Evolutionary conservation across 768 basidiomycete genomes (phyloP).

Genomic region (Pleurotus djamor): DNA sequence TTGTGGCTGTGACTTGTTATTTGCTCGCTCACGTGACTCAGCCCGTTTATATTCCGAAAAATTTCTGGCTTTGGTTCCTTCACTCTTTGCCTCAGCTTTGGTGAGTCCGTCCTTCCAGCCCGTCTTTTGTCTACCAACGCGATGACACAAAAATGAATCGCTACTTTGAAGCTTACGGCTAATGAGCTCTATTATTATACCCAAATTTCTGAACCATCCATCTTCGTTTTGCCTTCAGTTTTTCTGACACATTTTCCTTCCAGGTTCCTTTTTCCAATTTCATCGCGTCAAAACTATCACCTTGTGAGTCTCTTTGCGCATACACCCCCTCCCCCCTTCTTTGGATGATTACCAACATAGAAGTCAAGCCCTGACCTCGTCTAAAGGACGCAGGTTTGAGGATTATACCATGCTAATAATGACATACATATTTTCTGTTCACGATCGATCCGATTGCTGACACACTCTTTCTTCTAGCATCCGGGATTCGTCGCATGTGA

Average conservation of each 20-base stretch:
- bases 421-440: conserved; percentile 27
- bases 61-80: conserved; percentile 20
- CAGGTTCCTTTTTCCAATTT: conserved; percentile 7
- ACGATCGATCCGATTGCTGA: no score
- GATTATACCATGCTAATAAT: conserved; percentile 92
- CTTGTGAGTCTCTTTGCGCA: conserved; percentile 21
- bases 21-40: conserved; percentile 1
- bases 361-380: conserved; percentile 90
- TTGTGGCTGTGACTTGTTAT: neutral
- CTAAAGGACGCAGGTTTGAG: conserved; percentile 69
- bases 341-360: conserved; percentile 70
- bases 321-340: conserved; percentile 11
- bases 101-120: neutral
- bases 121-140: conserved; percentile 11
- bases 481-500: no score
- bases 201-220: conserved; percentile 84
- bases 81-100: conserved; percentile 1
- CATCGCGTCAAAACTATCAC: neutral
- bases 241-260: conserved; percentile 7
- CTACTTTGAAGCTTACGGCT: conserved; percentile 80
- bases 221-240: conserved; percentile 5
- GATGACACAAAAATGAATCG: conserved; percentile 78
- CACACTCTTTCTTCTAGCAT: no score
- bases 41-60: conserved; percentile 18
- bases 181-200: conserved; percentile 74